Conservation (phyloP, 2,329 filamentous ascomycete species). For the Phialemoniopsis sp. region DNA sequence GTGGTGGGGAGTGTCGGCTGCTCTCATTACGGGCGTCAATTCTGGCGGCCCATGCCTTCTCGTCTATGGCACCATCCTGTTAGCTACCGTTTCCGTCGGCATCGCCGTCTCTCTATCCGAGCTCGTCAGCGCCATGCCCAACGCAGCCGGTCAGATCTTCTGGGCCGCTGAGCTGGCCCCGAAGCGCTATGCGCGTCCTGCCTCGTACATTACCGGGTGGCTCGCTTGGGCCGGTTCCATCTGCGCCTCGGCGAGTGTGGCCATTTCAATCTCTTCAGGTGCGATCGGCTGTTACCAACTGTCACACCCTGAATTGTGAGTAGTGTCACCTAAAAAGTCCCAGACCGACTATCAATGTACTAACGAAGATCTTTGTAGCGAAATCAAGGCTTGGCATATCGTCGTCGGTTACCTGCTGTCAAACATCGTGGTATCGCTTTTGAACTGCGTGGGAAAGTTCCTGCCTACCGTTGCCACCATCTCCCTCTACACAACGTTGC, state of each 20-base stretch:
- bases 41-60: constrained; percentile 42
- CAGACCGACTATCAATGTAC: constrained; percentile 39
- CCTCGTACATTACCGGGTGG: constrained; percentile 41
- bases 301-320: too few species aligned
- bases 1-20: constrained; percentile 6
- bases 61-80: constrained; percentile 46
- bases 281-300: too few species aligned
- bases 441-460: too few species aligned
- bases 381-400: constrained; percentile 41
- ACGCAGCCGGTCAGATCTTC: constrained; percentile 45
- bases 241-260: constrained; percentile 37
- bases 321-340: too few species aligned
- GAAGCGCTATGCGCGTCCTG: constrained; percentile 25
- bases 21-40: constrained; percentile 39
- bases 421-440: constrained; percentile 39
- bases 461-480: too few species aligned
- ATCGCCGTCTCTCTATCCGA: constrained; percentile 39
- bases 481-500: constrained; percentile 35
- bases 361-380: constrained; percentile 34
- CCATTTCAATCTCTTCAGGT: too few species aligned
- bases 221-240: constrained; percentile 37
- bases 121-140: constrained; percentile 42
- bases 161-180: constrained; percentile 45
- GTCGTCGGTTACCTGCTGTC: constrained; percentile 41
- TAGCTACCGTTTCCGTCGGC: constrained; percentile 40